Base-by-base conservation (phyloP, 352 stramenopile species). In the Elongisporangium senticosum region DNA sequence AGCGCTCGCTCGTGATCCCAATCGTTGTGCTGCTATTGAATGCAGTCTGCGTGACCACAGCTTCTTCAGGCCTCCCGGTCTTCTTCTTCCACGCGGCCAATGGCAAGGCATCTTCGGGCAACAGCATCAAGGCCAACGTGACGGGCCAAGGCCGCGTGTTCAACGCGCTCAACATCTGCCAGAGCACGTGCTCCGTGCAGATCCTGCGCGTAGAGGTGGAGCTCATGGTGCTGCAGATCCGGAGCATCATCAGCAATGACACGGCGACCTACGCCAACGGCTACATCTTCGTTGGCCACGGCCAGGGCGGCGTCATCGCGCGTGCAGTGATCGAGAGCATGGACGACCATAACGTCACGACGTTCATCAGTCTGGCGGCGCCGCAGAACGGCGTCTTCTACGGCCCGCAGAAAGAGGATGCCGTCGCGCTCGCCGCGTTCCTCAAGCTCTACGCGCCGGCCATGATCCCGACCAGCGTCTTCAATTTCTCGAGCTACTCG, bases 321-420 rank as follows among this genome's bases (percentile, higher is more conserved):
- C 68, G 72, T 0, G 67, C 62, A 13, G 71, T 85, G 14, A 63
- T 82, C 37, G 75, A 85, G 56, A 61, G 72, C 17, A 79, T 78
- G 75, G 68, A 85, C 53, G 68, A 82, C 48, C 75, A 82, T 64
- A 69, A 77, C 14, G 68, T 72, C 6, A 65, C 71, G 19, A 68
- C 60, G 20, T 71, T 75, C 55, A 71, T 85, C 51, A 80, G 63
- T 40, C 61, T 68, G 15, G 72, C 70, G 2, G 72, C 70, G 8
- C 58, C 67, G 0, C 70, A 80, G 28, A 83, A 82, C 56, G 72
- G 75, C 40, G 64, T 77, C 55, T 85, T 85, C 37, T 77, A 77
- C n/a, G 69, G 68, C 0, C 73, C 72, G 11, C 68, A 77, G 37
- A n/a, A 22, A 0, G 58, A 7, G 17, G 68, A 84, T 51, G 37